Evolutionary conservation across 805 yeast genomes (phyloP), one percentile per base, ranked within the genome.

Genomic region (Yamadazyma laniorum): DNA sequence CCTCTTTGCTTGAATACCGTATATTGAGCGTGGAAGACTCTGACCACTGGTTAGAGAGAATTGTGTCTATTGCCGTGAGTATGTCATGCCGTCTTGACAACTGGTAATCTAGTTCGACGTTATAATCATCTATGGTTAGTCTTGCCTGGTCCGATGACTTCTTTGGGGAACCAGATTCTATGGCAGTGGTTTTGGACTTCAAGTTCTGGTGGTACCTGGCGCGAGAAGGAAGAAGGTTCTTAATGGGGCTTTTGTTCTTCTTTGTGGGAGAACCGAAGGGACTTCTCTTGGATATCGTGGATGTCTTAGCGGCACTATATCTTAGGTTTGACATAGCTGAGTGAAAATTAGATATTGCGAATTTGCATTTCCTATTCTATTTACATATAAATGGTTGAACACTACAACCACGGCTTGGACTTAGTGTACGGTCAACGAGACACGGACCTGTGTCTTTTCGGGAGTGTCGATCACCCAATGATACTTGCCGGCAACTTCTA

Each of bases 261-360:
- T 52, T 54, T 15, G 54, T 48, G 0, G 65, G 58, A 3, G 64
- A 53, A 15, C 49, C 49, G 14, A 44, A 48, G 12, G 49, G 18
- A 12, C 49, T 40, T 35, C 50, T 41, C 43, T 53, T 47, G 28
- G 53, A 33, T 13, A 68, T 56, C 13, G 52, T 48, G 0, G 72
- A 67, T 34, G 72, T 60, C 40, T 52, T 61, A 5, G 74, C 70
- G 2, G 74, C 73, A 38, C 64, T 63, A 34, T 54, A 67, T 25
- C 61, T 48, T 4, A 66, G 48, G 35, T 55, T 55, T 9, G 50
- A 34, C 54, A 53, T 51, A 2, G 18, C n/a, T n/a, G n/a, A n/a
- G n/a, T 23, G 7, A 5, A 29, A 16, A 12, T 17, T 17, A 14
- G 21, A 7, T 18, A 13, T 29, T 23, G 43, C 37, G 41, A 40